Evolutionary conservation across 257 asterid genomes (phyloP), one percentile per base, ranked within the genome.

Genomic region (Solanum chilense): DNA sequence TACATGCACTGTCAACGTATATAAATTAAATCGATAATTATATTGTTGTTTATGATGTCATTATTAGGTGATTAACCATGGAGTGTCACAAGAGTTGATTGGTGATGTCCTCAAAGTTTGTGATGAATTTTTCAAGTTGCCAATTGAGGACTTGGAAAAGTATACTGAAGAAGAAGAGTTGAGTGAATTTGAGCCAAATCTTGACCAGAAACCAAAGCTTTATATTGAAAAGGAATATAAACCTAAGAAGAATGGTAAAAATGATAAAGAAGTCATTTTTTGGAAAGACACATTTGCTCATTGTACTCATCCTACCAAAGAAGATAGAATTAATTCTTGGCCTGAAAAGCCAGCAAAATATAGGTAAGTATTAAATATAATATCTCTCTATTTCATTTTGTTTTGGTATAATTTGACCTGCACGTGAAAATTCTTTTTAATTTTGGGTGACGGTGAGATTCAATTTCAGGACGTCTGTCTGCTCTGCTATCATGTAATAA

Each of bases 271-370:
- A 73, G 31, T 73, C 1, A 21, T 73, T 18, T 49, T 21, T 16
- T 70, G 89, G 84, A 71, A 69, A 49, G 89, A 87, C 83, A 87
- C 39, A 27, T 73, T 87, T 29, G 39, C 52, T 49, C 84, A 87
- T 69, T 56, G 62, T 35, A 81, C 64, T 20, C 87, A 87, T 70
- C 83, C 83, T 39, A 70, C 84, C 21, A 73, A 21, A 73, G 37
- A 82, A 52, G 82, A 37, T 23, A 71, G 66, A 13, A 35, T 70
- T 2, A 69, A 25, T 27, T 31, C 45, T 49, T 87, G 89, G 87
- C 86, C 89, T 39, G 58, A 82, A 45, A 87, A 87, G 52, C 87
- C 87, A 27, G 9, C 64, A 45, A 23, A 37, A 39, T 86, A 86
- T 52, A 37, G 85, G 88, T 56, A 62, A 62, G 31, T 9, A 10